Evolutionary conservation across 768 basidiomycete species (phyloP), one percentile per base, ranked within the genome.

Genomic region (Gautieria morchelliformis): DNA sequence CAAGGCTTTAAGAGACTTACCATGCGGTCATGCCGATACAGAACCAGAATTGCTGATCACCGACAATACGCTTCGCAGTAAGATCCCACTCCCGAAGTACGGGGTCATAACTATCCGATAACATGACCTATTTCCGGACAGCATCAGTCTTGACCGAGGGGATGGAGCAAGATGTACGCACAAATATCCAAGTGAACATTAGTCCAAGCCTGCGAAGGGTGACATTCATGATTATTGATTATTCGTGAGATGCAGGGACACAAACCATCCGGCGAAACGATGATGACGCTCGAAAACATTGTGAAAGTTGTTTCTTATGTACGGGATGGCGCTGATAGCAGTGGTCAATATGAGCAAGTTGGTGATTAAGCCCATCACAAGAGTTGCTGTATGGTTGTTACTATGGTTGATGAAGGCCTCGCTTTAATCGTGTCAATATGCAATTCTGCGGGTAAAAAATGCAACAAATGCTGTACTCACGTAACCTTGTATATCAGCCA

Each of bases 241-340:
- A n/a, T n/a, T n/a, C n/a, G n/a, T n/a, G 14, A 40, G 37, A 39
- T 42, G 11, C 19, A 27, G 35, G 41, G 8, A 15, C 35, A 35
- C 52, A 19, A 22, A 55, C 87, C 88, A 90, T 40, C 87, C 88
- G 56, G 85, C 73, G 69, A 89, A 89, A 11, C 88, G 80, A 67
- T 90, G 87, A 60, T 86, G 82, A 53, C 86, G 79, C 68, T 90
- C 87, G 62, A 90, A 90, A n/a, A 88, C 79, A 66, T 89, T 89
- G 74, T 89, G 87, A 62, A 88, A 84, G 11, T 79, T 81, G 63
- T 89, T 89, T 61, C 88, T 77, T 46, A 90, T 78, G 84, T 85
- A 88, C 30, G 87, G 88, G 65, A 89, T 77, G 14, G 85, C 87
- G 44, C 84, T 81, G 46, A 78, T 65, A 44, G 84, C 76, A 47